Conservation (phyloP, 176 grass and related monocot species). For the Rhipidocladum racemiflorum region DNA sequence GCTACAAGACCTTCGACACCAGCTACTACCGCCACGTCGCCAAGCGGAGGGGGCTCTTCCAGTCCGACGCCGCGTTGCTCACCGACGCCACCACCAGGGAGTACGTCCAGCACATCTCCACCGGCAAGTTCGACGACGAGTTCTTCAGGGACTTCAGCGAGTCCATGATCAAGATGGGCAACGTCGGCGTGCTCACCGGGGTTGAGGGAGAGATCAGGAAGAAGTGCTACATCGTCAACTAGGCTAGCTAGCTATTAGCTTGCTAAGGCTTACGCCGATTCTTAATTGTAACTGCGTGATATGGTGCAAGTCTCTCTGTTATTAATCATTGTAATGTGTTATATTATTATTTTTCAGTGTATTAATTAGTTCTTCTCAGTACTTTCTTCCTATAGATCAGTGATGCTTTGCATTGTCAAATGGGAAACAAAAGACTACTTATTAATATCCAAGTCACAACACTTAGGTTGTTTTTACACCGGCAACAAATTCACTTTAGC, state of each 20-base stretch:
- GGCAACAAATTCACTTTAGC: no score
- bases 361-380: not conserved
- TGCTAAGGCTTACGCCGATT: not conserved
- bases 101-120: constrained; percentile 52
- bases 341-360: not conserved
- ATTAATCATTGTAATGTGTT: not conserved
- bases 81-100: constrained; percentile 41
- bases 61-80: constrained; percentile 63
- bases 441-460: not conserved
- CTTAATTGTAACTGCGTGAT: not conserved
- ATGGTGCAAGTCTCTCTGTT: not conserved
- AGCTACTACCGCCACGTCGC: constrained; percentile 61
- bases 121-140: constrained; percentile 20
- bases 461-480: no score
- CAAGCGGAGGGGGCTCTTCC: constrained; percentile 52
- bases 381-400: not conserved
- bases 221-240: constrained; percentile 49
- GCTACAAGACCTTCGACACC: constrained; percentile 70
- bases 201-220: constrained; percentile 64
- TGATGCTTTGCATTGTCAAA: not conserved
- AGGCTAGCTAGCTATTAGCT: not conserved
- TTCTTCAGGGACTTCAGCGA: constrained; percentile 65
- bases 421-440: not conserved
- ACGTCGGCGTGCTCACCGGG: constrained; percentile 51
- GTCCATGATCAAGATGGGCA: constrained; percentile 75